Conservation (phyloP, 306 rosid genomes). For the Quercus agrifolia region DNA sequence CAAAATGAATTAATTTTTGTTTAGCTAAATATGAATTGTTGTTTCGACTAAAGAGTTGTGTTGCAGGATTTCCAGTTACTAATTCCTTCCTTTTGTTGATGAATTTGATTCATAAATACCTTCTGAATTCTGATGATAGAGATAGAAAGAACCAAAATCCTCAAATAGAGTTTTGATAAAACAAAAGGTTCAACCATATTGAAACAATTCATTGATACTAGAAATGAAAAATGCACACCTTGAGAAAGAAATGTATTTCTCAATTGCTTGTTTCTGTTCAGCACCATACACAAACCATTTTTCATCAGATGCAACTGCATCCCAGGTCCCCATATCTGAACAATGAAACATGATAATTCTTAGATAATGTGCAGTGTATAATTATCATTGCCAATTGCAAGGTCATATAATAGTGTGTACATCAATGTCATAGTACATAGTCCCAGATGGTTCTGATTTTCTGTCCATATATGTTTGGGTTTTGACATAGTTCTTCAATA, state of each 20-base stretch:
- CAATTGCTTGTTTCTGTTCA: conserved; percentile 35
- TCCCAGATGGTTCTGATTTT: not conserved
- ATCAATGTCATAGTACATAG: not conserved
- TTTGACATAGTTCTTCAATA: not conserved
- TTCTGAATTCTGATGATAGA: not conserved
- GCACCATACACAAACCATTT: conserved; percentile 34
- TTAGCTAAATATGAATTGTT: no score
- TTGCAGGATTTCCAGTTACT: not conserved
- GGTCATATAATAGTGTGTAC: not conserved
- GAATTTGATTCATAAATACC: not conserved
- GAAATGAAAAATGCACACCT: not conserved
- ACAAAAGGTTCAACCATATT: not conserved
- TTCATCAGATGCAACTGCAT: conserved; percentile 21
- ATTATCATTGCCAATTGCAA: not conserved
- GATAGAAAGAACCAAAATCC: not conserved
- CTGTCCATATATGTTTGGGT: not conserved
- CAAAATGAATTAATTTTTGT: no score
- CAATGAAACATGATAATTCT: not conserved
- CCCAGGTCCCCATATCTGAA: conserved; percentile 37
- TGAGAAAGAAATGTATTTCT: conserved; percentile 22
- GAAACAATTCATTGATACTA: not conserved
- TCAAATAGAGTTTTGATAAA: not conserved
- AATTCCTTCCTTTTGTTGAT: not conserved
- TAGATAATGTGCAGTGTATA: not conserved
- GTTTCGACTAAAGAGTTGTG: no score